Base-by-base conservation (phyloP, 2,329 filamentous ascomycete species). In the Fragosphaeria purpurea region DNA sequence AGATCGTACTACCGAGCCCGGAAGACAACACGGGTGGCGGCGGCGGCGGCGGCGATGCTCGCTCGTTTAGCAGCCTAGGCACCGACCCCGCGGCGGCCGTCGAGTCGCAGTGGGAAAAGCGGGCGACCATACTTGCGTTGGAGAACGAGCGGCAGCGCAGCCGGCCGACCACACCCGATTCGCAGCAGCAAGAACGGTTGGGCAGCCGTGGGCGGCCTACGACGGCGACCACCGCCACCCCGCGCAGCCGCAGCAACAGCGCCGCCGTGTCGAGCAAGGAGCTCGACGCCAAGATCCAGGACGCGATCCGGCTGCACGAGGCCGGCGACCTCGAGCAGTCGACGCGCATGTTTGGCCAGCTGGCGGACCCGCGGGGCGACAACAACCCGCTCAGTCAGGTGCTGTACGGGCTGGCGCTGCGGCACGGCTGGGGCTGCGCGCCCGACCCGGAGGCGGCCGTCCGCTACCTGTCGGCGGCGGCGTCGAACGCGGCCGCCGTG, bases 331-430 rank as follows among this genome's bases (percentile, higher is more conserved):
- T 95, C 51, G 79, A 82, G 60, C 70, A 75, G 61, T 93, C 89
- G 48, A 96, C 93, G n/a, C 72, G 73, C 48, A 80, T 97, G 68
- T 98, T 98, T 69, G 86, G 82, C 33, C 74, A 76, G 53, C 73
- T 98, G 58, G 93, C 93, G 48, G 84, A 95, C 64, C 87, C 87
- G 0, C 75, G 82, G 49, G 89, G 88, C 31, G 80, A 84, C 46
- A 95, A 96, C 64, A 95, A 97, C 68, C 87, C 93, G 41, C 75
- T 98, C 56, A 93, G 88, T 61, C 91, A 98, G 70, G 93, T 98
- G 38, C 77, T 98, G 48, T 98, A 95, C 64, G 93, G 93, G 4
- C 84, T 98, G 52, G 90, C 91, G 48, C 69, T 96, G 57, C 79
- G 88, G 85, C 91, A 97, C 66, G 90, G 90, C 58, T 97, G 93